Percentiles rank a stretch among this genome's conserved stretches.
phyloP scores from a whole-genome alignment of 768 basidiomycete species.

The Lyophyllum semitale region DNA sequence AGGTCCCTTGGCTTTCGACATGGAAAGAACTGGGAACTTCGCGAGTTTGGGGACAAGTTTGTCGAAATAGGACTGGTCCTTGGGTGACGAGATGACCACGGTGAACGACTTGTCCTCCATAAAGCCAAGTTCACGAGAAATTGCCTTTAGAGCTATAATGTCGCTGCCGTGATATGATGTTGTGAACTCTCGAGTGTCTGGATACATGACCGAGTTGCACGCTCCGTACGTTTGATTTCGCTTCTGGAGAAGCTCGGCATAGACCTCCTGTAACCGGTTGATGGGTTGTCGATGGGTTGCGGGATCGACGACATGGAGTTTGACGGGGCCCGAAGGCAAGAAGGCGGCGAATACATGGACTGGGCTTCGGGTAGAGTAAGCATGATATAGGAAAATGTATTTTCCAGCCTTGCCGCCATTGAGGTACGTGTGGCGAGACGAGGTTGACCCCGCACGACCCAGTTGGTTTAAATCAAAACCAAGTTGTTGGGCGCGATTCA shows the following conservation, averaged over 20 bases:
- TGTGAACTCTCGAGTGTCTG: slow-evolving; percentile 57
- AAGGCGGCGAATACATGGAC: slow-evolving; percentile 91
- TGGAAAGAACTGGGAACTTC: slow-evolving; percentile 86
- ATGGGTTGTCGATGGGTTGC: slow-evolving; percentile 86
- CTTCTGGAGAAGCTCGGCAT: slow-evolving; percentile 62
- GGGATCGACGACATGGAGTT: slow-evolving; percentile 88
- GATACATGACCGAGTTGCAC: slow-evolving; percentile 62
- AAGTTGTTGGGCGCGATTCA: slow-evolving; percentile 79
- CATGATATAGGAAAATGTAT: slow-evolving; percentile 89
- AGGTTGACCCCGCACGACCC: slow-evolving; percentile 57
- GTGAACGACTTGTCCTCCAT: slow-evolving; percentile 73
- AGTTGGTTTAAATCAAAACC: slow-evolving; percentile 87
- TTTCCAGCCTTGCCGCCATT: slow-evolving; percentile 68
- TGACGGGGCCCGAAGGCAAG: slow-evolving; percentile 66
- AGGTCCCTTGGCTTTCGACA: slow-evolving; percentile 76
- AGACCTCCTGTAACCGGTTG: slow-evolving; percentile 73
- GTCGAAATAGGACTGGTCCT: slow-evolving; percentile 85
- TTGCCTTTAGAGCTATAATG: slow-evolving; percentile 75
- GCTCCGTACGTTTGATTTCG: slow-evolving; percentile 40
- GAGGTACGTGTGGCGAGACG: slow-evolving; percentile 71
- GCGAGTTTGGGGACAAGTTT: slow-evolving; percentile 63
- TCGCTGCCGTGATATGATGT: slow-evolving; percentile 82
- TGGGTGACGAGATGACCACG: slow-evolving; percentile 83
- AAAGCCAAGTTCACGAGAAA: slow-evolving; percentile 84
- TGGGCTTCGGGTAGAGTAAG: slow-evolving; percentile 66